Evolutionary conservation across 345 rosid species (phyloP), one percentile per base, ranked within the genome.

Genomic region (Eucalyptus rudis): DNA sequence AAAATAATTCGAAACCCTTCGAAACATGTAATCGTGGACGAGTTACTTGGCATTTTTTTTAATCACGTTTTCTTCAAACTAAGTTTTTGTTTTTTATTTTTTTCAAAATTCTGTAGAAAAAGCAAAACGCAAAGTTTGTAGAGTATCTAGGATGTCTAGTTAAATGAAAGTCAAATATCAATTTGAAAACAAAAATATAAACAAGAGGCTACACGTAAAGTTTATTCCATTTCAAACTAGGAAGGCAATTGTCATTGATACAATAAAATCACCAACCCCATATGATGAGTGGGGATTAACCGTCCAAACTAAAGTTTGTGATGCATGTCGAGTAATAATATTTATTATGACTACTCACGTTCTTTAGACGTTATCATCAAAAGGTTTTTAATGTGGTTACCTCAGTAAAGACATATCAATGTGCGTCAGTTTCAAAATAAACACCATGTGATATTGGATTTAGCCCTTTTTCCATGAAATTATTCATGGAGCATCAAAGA

Each of bases 261-360:
- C 17, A 62, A 25, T 29, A 13, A 0, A 62, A 62, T 29, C 9
- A 62, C 68, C 68, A 62, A 29, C 33, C 33, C 33, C 68, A 0
- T 62, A 29, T 12, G 16, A 62, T 29, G 71, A 29, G 71, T 62
- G 71, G 31, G 1, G 33, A 62, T 29, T 13, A 29, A n/a, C 33
- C 2, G 0, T 62, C 71, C 17, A 62, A 0, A 3, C 15, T 4
- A 13, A 5, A 5, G 71, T 13, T 29, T 13, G 0, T 2, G 9
- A 29, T 29, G 4, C 33, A 29, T 29, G 36, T 62, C 19, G 0
- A 62, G 33, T 24, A 58, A 24, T 58, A 2, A 25, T 58, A 25
- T 25, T 58, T 58, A 3, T 25, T 58, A 4, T 58, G n/a, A 25
- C 14, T 58, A 4, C n/a, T 29, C 17, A 13, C 17, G 0, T 29